These are phyloP conservation scores for Magnolia officinalis DNA, from an alignment of 164 flowering plant genomes.

Conservation along the genomic window DNA sequence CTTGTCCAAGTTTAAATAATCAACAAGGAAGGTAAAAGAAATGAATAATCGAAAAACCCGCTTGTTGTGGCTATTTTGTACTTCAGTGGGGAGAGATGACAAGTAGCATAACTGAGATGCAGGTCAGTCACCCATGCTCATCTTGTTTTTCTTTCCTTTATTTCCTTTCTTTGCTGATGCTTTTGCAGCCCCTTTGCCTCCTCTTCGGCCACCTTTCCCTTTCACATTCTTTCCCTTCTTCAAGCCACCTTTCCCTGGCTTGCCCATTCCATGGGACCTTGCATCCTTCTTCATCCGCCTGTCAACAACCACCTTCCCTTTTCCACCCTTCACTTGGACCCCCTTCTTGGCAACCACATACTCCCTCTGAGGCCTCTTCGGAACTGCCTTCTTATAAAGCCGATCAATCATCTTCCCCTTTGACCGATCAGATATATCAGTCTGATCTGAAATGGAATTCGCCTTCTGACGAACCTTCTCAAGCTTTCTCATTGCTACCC, in stretches of 20 bases:
- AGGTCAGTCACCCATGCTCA: not conserved
- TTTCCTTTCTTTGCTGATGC: not conserved
- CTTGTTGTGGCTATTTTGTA: too few relatives aligned
- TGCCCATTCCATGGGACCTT: slow-evolving; percentile 48
- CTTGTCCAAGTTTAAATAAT: too few relatives aligned
- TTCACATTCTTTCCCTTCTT: slow-evolving; percentile 52
- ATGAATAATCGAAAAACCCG: too few relatives aligned
- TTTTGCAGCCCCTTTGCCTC: slow-evolving; percentile 36
- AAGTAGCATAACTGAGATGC: too few relatives aligned
- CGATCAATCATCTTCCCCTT: slow-evolving; percentile 37
- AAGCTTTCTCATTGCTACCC: slow-evolving; percentile 67
- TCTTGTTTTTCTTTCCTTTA: not conserved
- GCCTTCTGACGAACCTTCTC: slow-evolving; percentile 89
- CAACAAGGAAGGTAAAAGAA: too few relatives aligned
- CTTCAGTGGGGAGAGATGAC: too few relatives aligned
- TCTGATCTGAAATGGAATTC: slow-evolving; percentile 69
- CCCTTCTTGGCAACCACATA: slow-evolving; percentile 96
- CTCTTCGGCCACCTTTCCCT: slow-evolving; percentile 30
- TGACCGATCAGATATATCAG: slow-evolving; percentile 56
- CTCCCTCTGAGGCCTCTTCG: slow-evolving; percentile 75
- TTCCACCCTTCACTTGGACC: slow-evolving; percentile 73
- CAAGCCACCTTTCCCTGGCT: slow-evolving; percentile 42
- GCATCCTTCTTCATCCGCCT: slow-evolving; percentile 86
- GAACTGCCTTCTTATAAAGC: slow-evolving; percentile 74
- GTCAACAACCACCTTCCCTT: slow-evolving; percentile 85